Conservation (phyloP, 139 green algal species). For the Zygnema cylindricum region DNA sequence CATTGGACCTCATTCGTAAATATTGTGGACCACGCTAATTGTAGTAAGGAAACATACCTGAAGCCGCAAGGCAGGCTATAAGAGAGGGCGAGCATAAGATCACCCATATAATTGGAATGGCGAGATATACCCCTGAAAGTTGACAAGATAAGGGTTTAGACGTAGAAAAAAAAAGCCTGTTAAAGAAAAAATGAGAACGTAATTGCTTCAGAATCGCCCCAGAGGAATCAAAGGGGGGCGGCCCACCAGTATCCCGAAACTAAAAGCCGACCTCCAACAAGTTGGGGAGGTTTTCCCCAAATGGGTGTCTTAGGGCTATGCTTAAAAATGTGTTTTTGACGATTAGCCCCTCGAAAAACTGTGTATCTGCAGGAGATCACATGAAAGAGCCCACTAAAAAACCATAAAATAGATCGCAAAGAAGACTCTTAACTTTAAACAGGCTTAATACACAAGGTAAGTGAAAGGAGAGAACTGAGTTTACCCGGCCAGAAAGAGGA, state of each 20-base stretch:
- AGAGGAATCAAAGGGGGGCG: not conserved
- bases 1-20: no score
- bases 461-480: slow-evolving; percentile 8
- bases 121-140: slow-evolving; percentile 77
- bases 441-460: not conserved
- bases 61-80: slow-evolving; percentile 94
- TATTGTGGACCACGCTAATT: no score
- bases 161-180: not conserved
- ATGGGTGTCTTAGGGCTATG: slow-evolving; percentile 73
- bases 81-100: slow-evolving; percentile 90
- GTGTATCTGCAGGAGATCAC: slow-evolving; percentile 72
- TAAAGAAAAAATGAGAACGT: not conserved
- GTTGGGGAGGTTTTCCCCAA: slow-evolving; percentile 41
- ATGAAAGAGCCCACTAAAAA: no score
- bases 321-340: slow-evolving; percentile 91
- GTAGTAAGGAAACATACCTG: no score
- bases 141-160: not conserved
- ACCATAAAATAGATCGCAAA: not conserved
- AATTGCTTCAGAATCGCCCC: not conserved
- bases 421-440: no score
- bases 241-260: slow-evolving; percentile 58
- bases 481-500: slow-evolving; percentile 75
- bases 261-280: slow-evolving; percentile 59
- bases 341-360: slow-evolving; percentile 93
- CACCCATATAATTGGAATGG: slow-evolving; percentile 94